These are phyloP conservation scores for Achlya hypogyna DNA, from an alignment of 352 stramenopile genomes.

Conservation along the genomic window DNA sequence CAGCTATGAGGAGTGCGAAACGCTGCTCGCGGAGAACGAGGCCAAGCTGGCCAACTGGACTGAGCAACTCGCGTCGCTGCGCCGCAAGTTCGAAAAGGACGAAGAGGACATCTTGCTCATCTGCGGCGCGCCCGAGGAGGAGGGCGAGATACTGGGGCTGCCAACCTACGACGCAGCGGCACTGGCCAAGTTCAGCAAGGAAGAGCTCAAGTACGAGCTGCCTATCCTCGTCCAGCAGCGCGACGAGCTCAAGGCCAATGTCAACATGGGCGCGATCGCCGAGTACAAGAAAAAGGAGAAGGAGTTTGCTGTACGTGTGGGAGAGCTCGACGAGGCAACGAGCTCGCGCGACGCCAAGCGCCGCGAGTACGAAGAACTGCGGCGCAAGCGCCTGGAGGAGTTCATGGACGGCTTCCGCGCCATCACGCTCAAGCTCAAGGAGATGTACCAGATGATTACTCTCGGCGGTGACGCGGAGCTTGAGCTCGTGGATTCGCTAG, in stretches of 20 bases:
- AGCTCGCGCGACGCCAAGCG: slow-evolving; percentile 86
- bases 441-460: slow-evolving; percentile 99
- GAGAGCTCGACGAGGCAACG: slow-evolving; percentile 93
- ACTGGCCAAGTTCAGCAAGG: slow-evolving; percentile 81
- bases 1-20: slow-evolving; percentile 89
- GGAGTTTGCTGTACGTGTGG: slow-evolving; percentile 90
- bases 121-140: slow-evolving; percentile 4
- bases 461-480: slow-evolving; percentile 96
- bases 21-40: slow-evolving; percentile 87
- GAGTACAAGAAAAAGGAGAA: slow-evolving; percentile 93
- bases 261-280: slow-evolving; percentile 87
- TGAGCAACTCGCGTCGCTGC: slow-evolving; percentile 58
- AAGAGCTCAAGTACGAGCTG: slow-evolving; percentile 92
- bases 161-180: slow-evolving; percentile 64
- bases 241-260: slow-evolving; percentile 89
- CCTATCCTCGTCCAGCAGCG: slow-evolving; percentile 87
- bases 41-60: slow-evolving; percentile 86
- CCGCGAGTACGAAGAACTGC: slow-evolving; percentile 94
- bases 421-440: slow-evolving; percentile 99
- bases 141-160: slow-evolving; percentile 26
- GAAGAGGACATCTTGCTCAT: slow-evolving; percentile 39
- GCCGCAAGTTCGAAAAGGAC: slow-evolving; percentile 57
- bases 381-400: slow-evolving; percentile 93
- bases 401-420: slow-evolving; percentile 99
- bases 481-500: slow-evolving; percentile 98